Base-by-base conservation (phyloP, 2,329 filamentous ascomycete genomes). In the Xylariaceae sp. region DNA sequence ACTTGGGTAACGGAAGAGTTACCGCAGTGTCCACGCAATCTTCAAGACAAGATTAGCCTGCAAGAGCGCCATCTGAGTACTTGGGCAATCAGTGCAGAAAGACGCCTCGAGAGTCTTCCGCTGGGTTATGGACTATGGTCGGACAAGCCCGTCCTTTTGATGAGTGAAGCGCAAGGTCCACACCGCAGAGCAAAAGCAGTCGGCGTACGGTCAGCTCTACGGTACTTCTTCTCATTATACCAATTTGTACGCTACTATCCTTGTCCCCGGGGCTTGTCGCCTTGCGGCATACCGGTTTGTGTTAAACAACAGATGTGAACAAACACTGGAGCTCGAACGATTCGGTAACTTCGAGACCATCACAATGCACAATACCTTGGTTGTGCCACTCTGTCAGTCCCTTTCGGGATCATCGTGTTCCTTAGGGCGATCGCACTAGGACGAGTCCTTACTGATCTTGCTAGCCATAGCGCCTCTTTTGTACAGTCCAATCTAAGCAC, bases 231-330 rank as follows among this genome's bases (percentile, higher is more conserved):
- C 43, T 16, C 37, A 52, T 43, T 39, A 32, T 51, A 24, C 42
- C 32, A 32, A 48, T 48, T 24, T 16, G 21, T 24, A 27, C 30
- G 11, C 26, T 27, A 26, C 8, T 23, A 30, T n/a, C 45, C 40
- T 33, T 24, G 39, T 24, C 41, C 9, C 24, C 27, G 29, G 21
- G 35, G 27, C 41, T 26, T 29, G 27, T 43, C n/a, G 37, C 16
- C 27, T 27, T 44, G 50, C 44, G 45, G 11, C 13, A 27, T 27
- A n/a, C 29, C 47, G 27, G 43, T 57, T 45, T 59, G 41, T 53
- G 57, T 59, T 50, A 32, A 58, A 58, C 57, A 30, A 48, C 18
- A 16, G 41, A 30, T 30, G 37, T 46, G 55, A 50, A 58, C 55
- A 35, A n/a, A 24, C 41, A 35, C 21, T 18, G 35, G 40, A 32